Evolutionary conservation across 345 rosid species (phyloP).

Genomic region (Euclidium syriacum): DNA sequence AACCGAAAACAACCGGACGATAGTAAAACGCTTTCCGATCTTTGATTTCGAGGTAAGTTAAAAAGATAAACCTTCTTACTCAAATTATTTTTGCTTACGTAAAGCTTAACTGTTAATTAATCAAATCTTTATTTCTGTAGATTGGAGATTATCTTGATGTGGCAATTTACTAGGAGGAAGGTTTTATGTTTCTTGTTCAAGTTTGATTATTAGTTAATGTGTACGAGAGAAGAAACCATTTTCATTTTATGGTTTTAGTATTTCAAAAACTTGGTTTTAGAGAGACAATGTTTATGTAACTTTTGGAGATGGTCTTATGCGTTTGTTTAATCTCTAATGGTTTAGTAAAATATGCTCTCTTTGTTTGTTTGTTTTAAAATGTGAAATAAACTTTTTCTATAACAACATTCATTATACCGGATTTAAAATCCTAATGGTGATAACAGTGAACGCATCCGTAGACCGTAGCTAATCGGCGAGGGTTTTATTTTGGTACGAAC

Average conservation of each 20-base stretch:
- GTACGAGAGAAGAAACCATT: conserved; percentile 6
- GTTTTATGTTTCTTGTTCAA: neutral
- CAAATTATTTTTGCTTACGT: neutral
- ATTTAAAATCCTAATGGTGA: no score
- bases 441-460: no score
- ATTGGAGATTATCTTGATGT: conserved; percentile 95
- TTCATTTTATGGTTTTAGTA: conserved; percentile 7
- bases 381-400: no score
- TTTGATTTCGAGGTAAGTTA: conserved; percentile 65
- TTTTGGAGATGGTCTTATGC: conserved; percentile 11
- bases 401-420: no score
- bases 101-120: conserved; percentile 1
- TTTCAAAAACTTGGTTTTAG: conserved; percentile 11
- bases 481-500: no score
- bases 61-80: neutral
- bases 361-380: no score
- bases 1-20: conserved; percentile 76
- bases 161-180: conserved; percentile 39
- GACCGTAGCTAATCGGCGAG: no score
- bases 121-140: conserved; percentile 41
- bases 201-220: neutral
- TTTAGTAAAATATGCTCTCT: no score
- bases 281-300: conserved; percentile 17
- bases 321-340: no score
- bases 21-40: conserved; percentile 61